Evolutionary conservation across 2,329 filamentous ascomycete species (phyloP).

Genomic region (Hysterium pulicare): DNA sequence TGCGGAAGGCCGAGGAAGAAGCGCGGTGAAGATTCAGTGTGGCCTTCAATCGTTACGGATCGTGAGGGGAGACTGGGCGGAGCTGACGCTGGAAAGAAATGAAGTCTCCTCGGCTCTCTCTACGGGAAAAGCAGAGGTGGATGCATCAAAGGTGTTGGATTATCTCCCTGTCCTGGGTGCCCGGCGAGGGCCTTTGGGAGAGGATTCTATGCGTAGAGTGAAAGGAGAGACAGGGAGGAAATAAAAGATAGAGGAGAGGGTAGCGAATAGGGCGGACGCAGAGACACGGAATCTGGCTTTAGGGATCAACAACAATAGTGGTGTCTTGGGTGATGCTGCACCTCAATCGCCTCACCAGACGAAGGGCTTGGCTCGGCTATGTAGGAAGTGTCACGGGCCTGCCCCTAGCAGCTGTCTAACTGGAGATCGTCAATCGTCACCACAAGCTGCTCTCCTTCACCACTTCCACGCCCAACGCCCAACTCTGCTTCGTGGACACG

Average conservation of each 20-base stretch:
- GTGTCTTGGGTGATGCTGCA: neutral
- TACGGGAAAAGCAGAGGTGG: conserved; percentile 7
- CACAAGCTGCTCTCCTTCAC: neutral
- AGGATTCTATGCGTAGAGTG: neutral
- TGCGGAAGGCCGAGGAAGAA: conserved; percentile 12
- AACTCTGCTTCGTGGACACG: no score
- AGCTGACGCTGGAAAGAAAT: neutral
- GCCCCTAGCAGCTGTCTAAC: no score
- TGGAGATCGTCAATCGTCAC: no score
- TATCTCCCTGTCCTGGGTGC: conserved; percentile 18
- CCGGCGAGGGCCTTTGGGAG: conserved; percentile 17
- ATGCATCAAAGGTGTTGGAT: conserved; percentile 12
- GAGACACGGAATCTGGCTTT: conserved; percentile 2
- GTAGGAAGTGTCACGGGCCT: no score
- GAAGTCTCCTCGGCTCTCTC: neutral
- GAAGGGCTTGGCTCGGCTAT: conserved; percentile 1
- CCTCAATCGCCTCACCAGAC: neutral
- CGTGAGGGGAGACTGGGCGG: neutral
- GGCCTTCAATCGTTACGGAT: neutral
- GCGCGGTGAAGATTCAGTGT: conserved; percentile 5
- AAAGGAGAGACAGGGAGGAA: conserved; percentile 8
- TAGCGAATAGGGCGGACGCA: conserved; percentile 2
- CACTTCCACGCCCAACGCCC: neutral
- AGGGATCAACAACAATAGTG: neutral
- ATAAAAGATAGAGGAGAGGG: conserved; percentile 4